phyloP scores from a whole-genome alignment of 1,139 yeast genomes.

The Hanseniaspora uvarum region DNA sequence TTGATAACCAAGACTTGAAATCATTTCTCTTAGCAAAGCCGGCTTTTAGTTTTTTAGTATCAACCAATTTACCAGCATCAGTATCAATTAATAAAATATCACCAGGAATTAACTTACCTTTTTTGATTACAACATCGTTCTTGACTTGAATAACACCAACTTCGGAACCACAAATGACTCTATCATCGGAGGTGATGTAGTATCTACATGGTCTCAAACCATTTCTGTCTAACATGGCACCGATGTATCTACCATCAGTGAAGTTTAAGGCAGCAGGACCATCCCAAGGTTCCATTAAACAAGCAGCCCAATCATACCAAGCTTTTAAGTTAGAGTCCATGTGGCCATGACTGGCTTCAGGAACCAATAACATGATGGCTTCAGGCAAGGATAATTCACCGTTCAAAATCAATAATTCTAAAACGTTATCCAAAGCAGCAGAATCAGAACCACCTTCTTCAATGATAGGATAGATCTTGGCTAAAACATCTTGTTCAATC shows the following conservation, averaged over 20 bases:
- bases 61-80: slow-evolving; percentile 82
- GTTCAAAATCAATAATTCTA: slow-evolving; percentile 81
- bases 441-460: slow-evolving; percentile 99
- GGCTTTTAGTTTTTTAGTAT: slow-evolving; percentile 76
- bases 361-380: slow-evolving; percentile 93
- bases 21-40: slow-evolving; percentile 78
- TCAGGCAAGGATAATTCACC: slow-evolving; percentile 90
- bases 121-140: slow-evolving; percentile 69
- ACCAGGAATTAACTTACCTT: slow-evolving; percentile 94
- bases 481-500: slow-evolving; percentile 55
- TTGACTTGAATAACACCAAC: slow-evolving; percentile 92
- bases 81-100: slow-evolving; percentile 94
- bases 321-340: slow-evolving; percentile 90
- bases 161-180: slow-evolving; percentile 96
- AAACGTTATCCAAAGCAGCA: slow-evolving; percentile 94
- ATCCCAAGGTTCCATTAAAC: slow-evolving; percentile 99
- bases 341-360: slow-evolving; percentile 97
- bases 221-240: slow-evolving; percentile 94
- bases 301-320: slow-evolving; percentile 98
- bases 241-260: slow-evolving; percentile 96
- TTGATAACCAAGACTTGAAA: slow-evolving; percentile 87
- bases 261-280: slow-evolving; percentile 96
- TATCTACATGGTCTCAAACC: slow-evolving; percentile 98
- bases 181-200: slow-evolving; percentile 86
- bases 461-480: slow-evolving; percentile 82